A percentile compares a stretch with the other conserved stretches of the same genome.
phyloP scores from a whole-genome alignment of 768 basidiomycete genomes.

The Psilocybe cyanescens region DNA sequence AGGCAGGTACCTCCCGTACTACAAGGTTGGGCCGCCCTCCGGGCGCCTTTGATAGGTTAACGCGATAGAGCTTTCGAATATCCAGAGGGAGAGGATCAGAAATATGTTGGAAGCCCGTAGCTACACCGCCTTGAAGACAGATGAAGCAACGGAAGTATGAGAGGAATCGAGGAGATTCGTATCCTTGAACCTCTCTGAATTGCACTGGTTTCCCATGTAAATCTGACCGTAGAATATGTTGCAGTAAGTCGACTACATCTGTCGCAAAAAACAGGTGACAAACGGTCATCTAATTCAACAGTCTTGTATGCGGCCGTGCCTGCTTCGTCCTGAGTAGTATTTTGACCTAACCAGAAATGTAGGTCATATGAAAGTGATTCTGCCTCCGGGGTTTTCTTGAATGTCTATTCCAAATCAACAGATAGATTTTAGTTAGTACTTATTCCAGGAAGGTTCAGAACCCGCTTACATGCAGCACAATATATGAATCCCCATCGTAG shows the following conservation, averaged over 20 bases:
- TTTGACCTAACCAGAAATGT: slow-evolving; percentile 67
- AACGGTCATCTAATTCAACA: slow-evolving; percentile 68
- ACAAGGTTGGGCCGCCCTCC: slow-evolving; percentile 35
- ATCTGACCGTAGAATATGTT: slow-evolving; percentile 34
- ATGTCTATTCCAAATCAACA: slow-evolving; percentile 44
- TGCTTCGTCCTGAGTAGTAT: slow-evolving; percentile 64
- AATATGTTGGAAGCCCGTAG: slow-evolving; percentile 37
- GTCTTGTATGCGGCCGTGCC: slow-evolving; percentile 70
- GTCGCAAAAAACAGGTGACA: slow-evolving; percentile 20
- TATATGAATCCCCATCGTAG: slow-evolving; percentile 70
- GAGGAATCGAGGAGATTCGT: slow-evolving; percentile 51
- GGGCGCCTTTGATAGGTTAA: slow-evolving; percentile 37
- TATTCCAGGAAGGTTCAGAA: neutral
- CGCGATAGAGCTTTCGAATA: slow-evolving; percentile 52
- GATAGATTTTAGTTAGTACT: neutral
- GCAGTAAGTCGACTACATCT: neutral
- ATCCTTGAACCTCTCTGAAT: slow-evolving; percentile 64
- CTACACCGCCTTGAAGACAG: slow-evolving; percentile 33
- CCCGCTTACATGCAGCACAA: slow-evolving; percentile 57
- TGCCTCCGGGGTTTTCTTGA: slow-evolving; percentile 53
- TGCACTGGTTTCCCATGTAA: slow-evolving; percentile 60
- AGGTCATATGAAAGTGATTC: slow-evolving; percentile 56
- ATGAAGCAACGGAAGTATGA: slow-evolving; percentile 35
- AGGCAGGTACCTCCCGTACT: slow-evolving; percentile 52
- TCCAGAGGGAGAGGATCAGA: slow-evolving; percentile 34